Evolutionary conservation across 768 basidiomycete species (phyloP).

Genomic region (Tricholoma matsutake): DNA sequence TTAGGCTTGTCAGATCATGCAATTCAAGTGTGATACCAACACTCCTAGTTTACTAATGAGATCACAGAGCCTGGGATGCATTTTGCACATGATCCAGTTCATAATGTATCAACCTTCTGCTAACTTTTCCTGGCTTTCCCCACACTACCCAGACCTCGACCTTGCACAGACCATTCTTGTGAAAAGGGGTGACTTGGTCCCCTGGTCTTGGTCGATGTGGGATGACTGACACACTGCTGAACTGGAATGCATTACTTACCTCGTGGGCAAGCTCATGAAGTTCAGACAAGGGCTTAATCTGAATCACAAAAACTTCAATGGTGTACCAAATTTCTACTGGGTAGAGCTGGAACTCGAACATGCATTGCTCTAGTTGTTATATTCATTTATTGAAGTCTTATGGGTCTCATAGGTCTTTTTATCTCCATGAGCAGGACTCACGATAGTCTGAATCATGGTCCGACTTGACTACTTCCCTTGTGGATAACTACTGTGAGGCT

Average conservation of each 20-base stretch:
- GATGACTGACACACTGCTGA: constrained; percentile 47
- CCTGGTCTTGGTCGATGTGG: constrained; percentile 70
- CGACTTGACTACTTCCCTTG: constrained; percentile 61
- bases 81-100: constrained; percentile 43
- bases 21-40: background rate
- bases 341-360: constrained; percentile 87
- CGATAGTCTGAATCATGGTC: constrained; percentile 75
- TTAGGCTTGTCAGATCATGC: constrained; percentile 22
- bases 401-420: constrained; percentile 60
- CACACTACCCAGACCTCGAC: constrained; percentile 32
- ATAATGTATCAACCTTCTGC: constrained; percentile 31
- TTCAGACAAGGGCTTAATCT: constrained; percentile 92
- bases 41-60: constrained; percentile 28
- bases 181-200: constrained; percentile 52
- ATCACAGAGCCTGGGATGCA: constrained; percentile 42
- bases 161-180: constrained; percentile 47
- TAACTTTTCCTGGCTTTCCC: constrained; percentile 13
- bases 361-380: constrained; percentile 28
- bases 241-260: constrained; percentile 43
- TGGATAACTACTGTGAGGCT: constrained; percentile 77
- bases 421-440: constrained; percentile 78
- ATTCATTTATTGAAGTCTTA: background rate
- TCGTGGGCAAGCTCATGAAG: constrained; percentile 76
- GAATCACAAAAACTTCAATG: constrained; percentile 84
- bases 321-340: constrained; percentile 94